Evolutionary conservation across 257 asterid species (phyloP).

Genomic region (Solanum tarapatanum): DNA sequence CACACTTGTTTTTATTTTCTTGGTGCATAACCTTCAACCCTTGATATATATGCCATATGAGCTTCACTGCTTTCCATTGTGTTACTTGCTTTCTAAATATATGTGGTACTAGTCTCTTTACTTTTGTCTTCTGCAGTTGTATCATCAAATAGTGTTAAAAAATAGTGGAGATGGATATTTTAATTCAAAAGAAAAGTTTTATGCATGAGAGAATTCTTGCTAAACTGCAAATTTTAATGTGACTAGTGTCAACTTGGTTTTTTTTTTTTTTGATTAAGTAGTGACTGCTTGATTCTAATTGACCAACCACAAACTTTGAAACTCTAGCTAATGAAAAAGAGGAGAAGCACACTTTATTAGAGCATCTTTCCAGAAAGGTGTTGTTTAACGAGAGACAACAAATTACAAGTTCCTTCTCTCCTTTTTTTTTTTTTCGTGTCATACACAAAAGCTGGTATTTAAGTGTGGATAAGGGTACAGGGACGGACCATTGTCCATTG

Average conservation of each 20-base stretch:
- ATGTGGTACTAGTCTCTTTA: neutral
- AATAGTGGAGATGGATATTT: neutral
- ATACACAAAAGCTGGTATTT: neutral
- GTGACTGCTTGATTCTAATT: neutral
- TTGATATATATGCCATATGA: neutral
- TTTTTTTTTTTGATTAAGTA: neutral
- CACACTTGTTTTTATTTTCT: neutral
- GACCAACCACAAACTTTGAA: neutral
- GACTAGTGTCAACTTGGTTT: neutral
- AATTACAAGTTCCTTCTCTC: neutral
- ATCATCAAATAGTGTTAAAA: neutral
- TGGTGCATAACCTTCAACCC: neutral
- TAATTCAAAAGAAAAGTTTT: neutral
- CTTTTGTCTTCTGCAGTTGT: neutral
- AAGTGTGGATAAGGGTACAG: neutral
- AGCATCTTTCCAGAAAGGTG: neutral
- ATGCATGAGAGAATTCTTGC: neutral
- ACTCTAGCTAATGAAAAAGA: neutral
- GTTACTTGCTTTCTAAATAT: neutral
- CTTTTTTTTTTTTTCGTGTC: neutral
- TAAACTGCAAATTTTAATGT: neutral
- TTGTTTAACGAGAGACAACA: neutral
- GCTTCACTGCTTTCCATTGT: neutral
- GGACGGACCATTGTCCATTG: neutral
- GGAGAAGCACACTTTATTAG: neutral